phyloP scores from a whole-genome alignment of 1,284 basidiomycete genomes.

The Schizopora paradoxa region DNA sequence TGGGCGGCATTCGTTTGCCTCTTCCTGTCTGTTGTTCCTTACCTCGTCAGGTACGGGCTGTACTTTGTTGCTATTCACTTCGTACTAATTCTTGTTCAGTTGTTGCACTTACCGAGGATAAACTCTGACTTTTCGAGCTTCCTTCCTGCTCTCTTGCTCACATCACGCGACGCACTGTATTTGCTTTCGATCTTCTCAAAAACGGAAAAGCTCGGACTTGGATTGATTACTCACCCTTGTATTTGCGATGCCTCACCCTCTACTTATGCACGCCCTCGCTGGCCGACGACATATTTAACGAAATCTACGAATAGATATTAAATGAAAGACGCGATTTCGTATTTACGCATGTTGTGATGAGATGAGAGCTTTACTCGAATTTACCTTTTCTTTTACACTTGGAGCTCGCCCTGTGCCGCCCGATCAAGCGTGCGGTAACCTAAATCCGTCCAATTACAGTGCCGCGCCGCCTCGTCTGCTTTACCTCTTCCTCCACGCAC shows the following conservation, averaged over 20 bases:
- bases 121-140: background rate
- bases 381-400: background rate
- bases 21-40: constrained; percentile 59
- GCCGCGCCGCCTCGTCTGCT: background rate
- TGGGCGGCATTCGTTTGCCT: constrained; percentile 70
- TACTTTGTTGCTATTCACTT: background rate
- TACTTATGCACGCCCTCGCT: too few relatives aligned
- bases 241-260: background rate
- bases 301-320: too few relatives aligned
- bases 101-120: constrained; percentile 69
- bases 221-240: too few relatives aligned
- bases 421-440: background rate
- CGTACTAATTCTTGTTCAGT: constrained; percentile 27
- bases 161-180: constrained; percentile 1
- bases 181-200: too few relatives aligned
- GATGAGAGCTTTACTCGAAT: background rate
- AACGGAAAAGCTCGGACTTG: too few relatives aligned
- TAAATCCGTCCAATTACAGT: background rate
- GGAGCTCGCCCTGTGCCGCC: background rate
- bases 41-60: constrained; percentile 52
- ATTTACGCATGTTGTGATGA: too few relatives aligned
- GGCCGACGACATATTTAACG: too few relatives aligned
- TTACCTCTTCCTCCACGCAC: background rate
- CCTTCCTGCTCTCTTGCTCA: background rate
- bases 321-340: too few relatives aligned